Evolutionary conservation across 768 basidiomycete genomes (phyloP).

Genomic region (Tephrocybe rancida): DNA sequence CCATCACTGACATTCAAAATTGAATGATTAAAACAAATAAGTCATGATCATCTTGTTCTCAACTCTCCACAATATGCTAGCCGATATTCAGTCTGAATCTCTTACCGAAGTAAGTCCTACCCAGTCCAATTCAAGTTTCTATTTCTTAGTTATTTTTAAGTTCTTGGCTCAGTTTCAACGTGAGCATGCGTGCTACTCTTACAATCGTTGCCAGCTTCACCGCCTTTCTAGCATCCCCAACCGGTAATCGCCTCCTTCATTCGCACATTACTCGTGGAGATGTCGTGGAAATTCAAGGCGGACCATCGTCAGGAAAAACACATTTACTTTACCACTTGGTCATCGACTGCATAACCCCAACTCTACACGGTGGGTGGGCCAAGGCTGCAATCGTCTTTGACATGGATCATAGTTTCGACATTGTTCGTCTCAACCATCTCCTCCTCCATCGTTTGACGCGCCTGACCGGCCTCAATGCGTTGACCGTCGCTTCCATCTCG

Average conservation of each 20-base stretch:
- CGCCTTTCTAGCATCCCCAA: background rate
- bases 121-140: background rate
- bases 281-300: constrained; percentile 77
- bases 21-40: too few species aligned
- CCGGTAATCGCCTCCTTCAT: constrained; percentile 1
- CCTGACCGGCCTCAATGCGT: constrained; percentile 25
- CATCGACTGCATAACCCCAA: constrained; percentile 59
- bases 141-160: constrained; percentile 1
- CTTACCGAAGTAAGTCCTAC: constrained; percentile 32
- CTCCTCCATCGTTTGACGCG: constrained; percentile 48
- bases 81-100: constrained; percentile 36
- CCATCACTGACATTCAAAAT: constrained; percentile 15
- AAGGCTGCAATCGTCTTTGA: constrained; percentile 73
- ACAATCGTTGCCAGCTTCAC: background rate
- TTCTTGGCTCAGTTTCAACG: constrained; percentile 8
- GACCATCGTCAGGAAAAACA: constrained; percentile 75
- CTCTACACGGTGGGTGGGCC: constrained; percentile 53
- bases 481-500: constrained; percentile 30
- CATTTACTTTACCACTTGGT: constrained; percentile 73
- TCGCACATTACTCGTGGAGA: constrained; percentile 47
- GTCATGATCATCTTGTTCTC: too few species aligned
- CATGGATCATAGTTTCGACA: constrained; percentile 66
- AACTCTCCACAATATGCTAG: constrained; percentile 24
- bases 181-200: background rate
- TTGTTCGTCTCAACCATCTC: constrained; percentile 53